These are phyloP conservation scores for Rhodotorula graminis DNA, from an alignment of 768 basidiomycete species.

Conservation along the genomic window DNA sequence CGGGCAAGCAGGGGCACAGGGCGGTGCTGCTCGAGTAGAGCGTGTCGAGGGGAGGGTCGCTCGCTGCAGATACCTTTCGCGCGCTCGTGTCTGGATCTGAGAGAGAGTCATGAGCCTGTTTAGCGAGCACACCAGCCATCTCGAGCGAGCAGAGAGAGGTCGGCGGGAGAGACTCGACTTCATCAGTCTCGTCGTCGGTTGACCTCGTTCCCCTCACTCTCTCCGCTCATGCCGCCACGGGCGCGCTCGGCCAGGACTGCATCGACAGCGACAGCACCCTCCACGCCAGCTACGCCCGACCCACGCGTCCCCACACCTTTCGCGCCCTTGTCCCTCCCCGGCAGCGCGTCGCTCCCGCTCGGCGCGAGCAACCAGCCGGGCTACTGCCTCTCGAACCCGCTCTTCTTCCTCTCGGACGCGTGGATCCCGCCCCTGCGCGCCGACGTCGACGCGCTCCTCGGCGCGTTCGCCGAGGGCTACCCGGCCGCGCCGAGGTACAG, in stretches of 20 bases:
- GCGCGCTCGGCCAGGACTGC: neutral
- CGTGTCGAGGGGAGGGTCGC: no score
- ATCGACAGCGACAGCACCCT: accelerated
- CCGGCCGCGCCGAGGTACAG: neutral
- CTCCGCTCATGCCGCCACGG: neutral
- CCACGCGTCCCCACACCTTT: neutral
- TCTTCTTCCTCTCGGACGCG: neutral
- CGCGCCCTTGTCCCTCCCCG: neutral
- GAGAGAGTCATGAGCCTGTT: no score
- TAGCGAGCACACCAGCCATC: no score
- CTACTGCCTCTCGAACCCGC: neutral
- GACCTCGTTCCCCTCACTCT: neutral
- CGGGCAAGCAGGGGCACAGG: constrained; percentile 27
- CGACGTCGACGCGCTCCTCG: neutral
- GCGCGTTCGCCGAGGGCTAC: neutral
- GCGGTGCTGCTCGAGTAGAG: constrained; percentile 32
- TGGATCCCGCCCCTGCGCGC: neutral
- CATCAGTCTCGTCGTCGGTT: neutral
- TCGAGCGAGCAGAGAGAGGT: no score
- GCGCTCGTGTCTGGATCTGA: no score
- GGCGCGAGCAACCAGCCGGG: neutral
- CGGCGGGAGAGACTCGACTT: no score
- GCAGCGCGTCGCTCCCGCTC: neutral
- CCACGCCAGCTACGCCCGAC: neutral
- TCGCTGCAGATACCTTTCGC: no score